Percentiles rank a stretch among this genome's conserved stretches.
Conservation (phyloP, 2,329 filamentous ascomycete genomes). For the Cercospora sojina region DNA sequence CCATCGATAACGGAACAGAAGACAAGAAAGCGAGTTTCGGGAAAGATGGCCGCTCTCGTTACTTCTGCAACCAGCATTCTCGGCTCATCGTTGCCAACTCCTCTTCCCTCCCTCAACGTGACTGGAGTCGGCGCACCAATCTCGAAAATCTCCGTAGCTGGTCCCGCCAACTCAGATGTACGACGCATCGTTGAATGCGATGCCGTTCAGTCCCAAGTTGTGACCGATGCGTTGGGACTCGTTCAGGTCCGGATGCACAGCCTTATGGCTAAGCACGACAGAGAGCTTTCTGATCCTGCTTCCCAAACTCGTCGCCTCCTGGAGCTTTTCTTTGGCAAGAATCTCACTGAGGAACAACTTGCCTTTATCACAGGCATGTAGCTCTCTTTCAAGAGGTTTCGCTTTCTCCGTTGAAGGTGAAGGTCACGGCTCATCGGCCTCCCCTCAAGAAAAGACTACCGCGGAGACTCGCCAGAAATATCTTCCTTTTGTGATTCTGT, state of each 20-base stretch:
- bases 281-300: background rate
- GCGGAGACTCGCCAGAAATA: background rate
- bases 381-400: background rate
- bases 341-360: background rate
- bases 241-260: background rate
- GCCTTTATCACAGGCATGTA: background rate
- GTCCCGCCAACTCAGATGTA: background rate
- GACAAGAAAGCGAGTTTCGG: background rate
- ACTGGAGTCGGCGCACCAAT: background rate
- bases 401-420: background rate
- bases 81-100: background rate
- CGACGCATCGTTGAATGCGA: background rate
- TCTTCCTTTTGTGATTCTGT: background rate
- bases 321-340: slow-evolving; percentile 1
- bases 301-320: background rate
- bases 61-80: background rate
- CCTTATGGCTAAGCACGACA: background rate
- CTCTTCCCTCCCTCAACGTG: background rate
- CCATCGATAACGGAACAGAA: background rate
- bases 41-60: background rate
- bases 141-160: background rate
- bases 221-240: background rate
- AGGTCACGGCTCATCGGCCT: background rate
- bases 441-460: background rate
- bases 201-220: background rate